Base-by-base conservation (phyloP, 768 basidiomycete genomes). In the Collybiopsis luxurians region DNA sequence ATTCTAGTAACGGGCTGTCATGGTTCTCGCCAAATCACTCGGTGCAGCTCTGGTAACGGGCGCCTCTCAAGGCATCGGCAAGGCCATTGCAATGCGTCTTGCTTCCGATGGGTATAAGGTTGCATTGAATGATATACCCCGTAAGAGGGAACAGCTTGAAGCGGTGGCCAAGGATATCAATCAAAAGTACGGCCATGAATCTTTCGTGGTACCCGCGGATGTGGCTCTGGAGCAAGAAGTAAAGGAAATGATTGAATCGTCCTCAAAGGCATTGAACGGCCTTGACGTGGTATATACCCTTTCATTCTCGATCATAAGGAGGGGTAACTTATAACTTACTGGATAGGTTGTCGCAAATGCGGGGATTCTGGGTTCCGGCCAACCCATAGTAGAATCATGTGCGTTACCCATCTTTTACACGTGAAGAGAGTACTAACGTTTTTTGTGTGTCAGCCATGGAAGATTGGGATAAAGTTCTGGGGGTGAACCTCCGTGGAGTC, bases 31-130 rank as follows among this genome's bases (percentile, higher is more conserved):
- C 5, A 34, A 13, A 34, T 34, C 13, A 5, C 36, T 27, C 21
- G 56, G 68, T 26, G 64, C 71, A 47, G 74, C 74, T 7, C 64
- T 75, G 59, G 66, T 78, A 28, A 75, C 76, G 0, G 77, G 75
- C 39, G 71, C 67, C 10, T 68, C 66, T 3, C 71, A 71, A 52
- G 77, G 77, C 27, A 75, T 75, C 27, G 75, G 75, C 7, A 65
- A 69, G 21, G 74, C 71, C 47, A 72, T 76, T 44, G 71, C 74
- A n/a, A 59, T 67, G 4, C 67, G 73, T 5, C 71, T 78, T 38
- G 75, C 75, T 34, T 42, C 58, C 10, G 74, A 71, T 49, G 74
- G 74, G 30, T 69, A 71, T 59, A 70, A 75, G 49, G 60, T 76
- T 34, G 69, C 67, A 23, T 58, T 74, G 52, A 74, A 71, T 7